Percentiles rank a stretch among this genome's conserved stretches.
Evolutionary conservation across 345 rosid species (phyloP).

Genomic region (Eucalyptus tenuipes): DNA sequence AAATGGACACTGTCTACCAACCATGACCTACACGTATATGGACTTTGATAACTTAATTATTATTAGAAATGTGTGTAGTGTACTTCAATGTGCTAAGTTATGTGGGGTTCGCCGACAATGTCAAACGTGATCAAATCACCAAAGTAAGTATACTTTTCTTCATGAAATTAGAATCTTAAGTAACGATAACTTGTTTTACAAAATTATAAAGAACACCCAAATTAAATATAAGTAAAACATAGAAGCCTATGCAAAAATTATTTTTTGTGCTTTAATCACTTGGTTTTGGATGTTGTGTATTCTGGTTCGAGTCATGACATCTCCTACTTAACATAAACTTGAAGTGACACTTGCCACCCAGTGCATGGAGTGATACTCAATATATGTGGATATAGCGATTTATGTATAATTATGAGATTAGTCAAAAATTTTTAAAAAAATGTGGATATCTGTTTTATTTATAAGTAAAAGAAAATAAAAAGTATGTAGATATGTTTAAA

Average conservation of each 20-base stretch:
- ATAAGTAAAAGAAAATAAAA: not conserved
- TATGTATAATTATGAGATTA: not conserved
- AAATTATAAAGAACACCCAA: not conserved
- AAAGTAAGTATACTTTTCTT: no score
- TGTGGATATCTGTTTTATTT: not conserved
- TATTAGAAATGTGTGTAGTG: not conserved
- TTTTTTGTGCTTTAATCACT: not conserved
- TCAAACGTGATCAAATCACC: not conserved
- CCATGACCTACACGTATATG: not conserved
- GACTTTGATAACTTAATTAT: not conserved
- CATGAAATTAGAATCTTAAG: not conserved
- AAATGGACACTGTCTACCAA: not conserved
- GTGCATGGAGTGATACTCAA: not conserved
- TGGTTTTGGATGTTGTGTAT: not conserved
- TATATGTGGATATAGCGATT: not conserved
- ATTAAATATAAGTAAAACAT: not conserved
- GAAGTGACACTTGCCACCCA: not conserved
- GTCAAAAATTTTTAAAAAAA: not conserved
- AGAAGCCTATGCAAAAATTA: not conserved
- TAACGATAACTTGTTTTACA: not conserved
- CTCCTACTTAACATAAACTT: not conserved
- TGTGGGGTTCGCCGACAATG: not conserved
- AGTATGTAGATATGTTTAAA: not conserved
- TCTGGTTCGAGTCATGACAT: not conserved
- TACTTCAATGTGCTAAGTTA: not conserved